Evolutionary conservation across 352 stramenopile species (phyloP), one percentile per base, ranked within the genome.

Genomic region (Peronospora farinosa): DNA sequence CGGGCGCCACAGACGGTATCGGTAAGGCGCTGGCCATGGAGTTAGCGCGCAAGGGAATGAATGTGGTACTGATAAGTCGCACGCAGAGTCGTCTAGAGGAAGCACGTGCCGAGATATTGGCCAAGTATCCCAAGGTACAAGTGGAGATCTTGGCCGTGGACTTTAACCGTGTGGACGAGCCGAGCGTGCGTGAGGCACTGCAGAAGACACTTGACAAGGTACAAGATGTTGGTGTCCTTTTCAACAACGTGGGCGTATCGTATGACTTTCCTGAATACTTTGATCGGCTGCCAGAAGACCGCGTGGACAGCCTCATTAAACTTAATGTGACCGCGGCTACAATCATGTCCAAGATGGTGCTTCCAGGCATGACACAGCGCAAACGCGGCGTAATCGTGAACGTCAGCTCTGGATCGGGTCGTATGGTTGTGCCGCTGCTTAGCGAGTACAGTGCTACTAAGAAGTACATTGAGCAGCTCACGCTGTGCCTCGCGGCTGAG

Each of bases 171-270:
- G 91, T 96, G 53, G 83, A 96, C 57, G 68, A 92, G 8, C 47
- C 69, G 31, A 67, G 50, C 46, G 85, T 86, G 54, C 81, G 71
- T 47, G 45, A 65, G 51, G 67, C 57, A 23, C 72, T 92, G 41
- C 58, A 71, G 42, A 65, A 61, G 41, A 66, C 75, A 32, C 58
- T 89, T 30, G 60, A 69, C 40, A 67, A 95, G 40, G 69, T 88
- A 16, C 66, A 97, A 54, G 95, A 98, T 52, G 65, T 99, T 25
- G 97, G 96, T 27, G 82, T 99, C 46, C 84, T 99, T 27, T 88
- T 99, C 57, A 99, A 99, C 82, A 99, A 99, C 73, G 97, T 99
- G 17, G 97, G 97, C 48, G 88, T 98, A 37, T 98, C 87, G 51
- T 99, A 99, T 77, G 89, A 96, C 46, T 98, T 98, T 69, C 95